Evolutionary conservation across 768 basidiomycete genomes (phyloP).

Genomic region (Suillus ampliporus): DNA sequence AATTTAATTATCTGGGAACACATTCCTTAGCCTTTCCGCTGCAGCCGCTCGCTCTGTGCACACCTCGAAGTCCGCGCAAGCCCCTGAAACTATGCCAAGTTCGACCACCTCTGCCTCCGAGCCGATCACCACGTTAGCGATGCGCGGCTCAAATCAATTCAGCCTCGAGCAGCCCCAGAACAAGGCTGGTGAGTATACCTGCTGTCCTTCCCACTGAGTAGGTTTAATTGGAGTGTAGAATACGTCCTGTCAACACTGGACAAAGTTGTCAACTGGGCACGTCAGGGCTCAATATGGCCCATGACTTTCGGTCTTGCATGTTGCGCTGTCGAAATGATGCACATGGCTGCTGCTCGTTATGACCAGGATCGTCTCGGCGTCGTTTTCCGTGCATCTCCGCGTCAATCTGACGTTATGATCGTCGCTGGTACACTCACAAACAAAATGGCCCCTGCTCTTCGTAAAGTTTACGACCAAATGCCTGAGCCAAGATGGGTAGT

Average conservation of each 20-base stretch:
- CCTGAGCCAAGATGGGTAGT: conserved; percentile 99
- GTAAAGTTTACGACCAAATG: conserved; percentile 99
- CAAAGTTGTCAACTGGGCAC: conserved; percentile 96
- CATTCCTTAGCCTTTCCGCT: conserved; percentile 16
- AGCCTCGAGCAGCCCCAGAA: conserved; percentile 90
- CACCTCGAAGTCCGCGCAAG: conserved; percentile 50
- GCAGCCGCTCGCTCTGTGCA: conserved; percentile 63
- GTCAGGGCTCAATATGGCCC: conserved; percentile 99
- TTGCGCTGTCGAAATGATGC: conserved; percentile 99
- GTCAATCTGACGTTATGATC: conserved; percentile 98
- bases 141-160: conserved; percentile 80
- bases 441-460: conserved; percentile 98
- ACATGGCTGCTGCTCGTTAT: conserved; percentile 99
- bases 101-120: conserved; percentile 49
- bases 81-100: conserved; percentile 47
- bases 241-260: conserved; percentile 96
- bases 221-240: conserved; percentile 53
- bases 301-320: conserved; percentile 99
- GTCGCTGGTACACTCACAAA: conserved; percentile 99
- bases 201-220: conserved; percentile 1
- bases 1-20: conserved; percentile 15
- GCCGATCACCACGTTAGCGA: conserved; percentile 75
- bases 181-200: conserved; percentile 69
- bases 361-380: conserved; percentile 98
- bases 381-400: conserved; percentile 98